phyloP scores from a whole-genome alignment of 2,329 filamentous ascomycete species.

The Arachnomyces sp. region DNA sequence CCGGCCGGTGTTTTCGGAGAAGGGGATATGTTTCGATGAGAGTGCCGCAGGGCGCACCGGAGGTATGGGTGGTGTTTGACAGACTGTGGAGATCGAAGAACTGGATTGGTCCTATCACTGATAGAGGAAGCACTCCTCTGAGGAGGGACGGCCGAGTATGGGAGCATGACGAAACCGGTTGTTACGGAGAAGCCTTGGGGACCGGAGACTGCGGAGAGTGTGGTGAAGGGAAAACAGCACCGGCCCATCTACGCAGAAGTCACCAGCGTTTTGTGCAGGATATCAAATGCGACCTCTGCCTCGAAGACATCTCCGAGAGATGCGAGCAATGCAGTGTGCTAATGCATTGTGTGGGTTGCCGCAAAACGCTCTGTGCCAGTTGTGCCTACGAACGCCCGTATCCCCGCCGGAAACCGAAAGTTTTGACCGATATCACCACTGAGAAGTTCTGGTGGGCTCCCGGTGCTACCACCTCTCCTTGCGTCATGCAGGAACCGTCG shows the following conservation, averaged over 20 bases:
- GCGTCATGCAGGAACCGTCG: slow-evolving; percentile 49
- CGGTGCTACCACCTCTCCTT: slow-evolving; percentile 47
- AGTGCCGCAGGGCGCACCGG: slow-evolving; percentile 47
- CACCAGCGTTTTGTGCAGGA: slow-evolving; percentile 47
- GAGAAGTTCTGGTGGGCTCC: slow-evolving; percentile 54
- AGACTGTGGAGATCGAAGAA: slow-evolving; percentile 53
- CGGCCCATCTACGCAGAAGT: slow-evolving; percentile 47
- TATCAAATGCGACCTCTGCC: slow-evolving; percentile 48
- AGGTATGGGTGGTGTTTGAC: slow-evolving; percentile 58
- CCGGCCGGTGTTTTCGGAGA: slow-evolving; percentile 48
- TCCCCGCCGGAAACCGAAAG: slow-evolving; percentile 30
- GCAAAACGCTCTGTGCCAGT: slow-evolving; percentile 53
- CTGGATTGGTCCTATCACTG: slow-evolving; percentile 43
- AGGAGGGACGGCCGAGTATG: slow-evolving; percentile 46
- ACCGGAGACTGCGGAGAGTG: slow-evolving; percentile 36
- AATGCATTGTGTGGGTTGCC: slow-evolving; percentile 56
- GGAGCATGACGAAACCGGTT: slow-evolving; percentile 49
- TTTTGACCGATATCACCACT: slow-evolving; percentile 11
- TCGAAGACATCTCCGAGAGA: slow-evolving; percentile 46
- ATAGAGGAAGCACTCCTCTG: slow-evolving; percentile 20
- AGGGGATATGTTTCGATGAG: slow-evolving; percentile 51
- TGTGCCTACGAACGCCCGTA: slow-evolving; percentile 52
- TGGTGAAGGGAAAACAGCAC: slow-evolving; percentile 48
- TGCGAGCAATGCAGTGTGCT: slow-evolving; percentile 55
- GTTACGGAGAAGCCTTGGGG: slow-evolving; percentile 49